A percentile compares a stretch with the other conserved stretches of the same genome.
Evolutionary conservation across 2,329 filamentous ascomycete species (phyloP).

Genomic region (Fusarium clavum): DNA sequence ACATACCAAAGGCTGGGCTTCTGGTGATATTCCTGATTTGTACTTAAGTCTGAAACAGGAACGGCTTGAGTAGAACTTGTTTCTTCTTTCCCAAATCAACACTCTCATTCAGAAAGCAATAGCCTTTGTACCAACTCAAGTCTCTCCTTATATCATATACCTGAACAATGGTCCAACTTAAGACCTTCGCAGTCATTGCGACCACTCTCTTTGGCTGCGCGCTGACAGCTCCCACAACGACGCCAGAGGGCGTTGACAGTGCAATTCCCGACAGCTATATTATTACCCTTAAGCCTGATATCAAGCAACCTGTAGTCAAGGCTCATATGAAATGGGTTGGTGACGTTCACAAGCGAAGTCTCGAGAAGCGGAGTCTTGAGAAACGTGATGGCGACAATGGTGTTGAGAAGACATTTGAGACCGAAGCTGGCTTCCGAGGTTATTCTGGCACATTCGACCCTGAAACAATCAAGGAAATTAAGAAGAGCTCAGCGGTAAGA

Average conservation of each 20-base stretch:
- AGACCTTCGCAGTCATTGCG: constrained; percentile 42
- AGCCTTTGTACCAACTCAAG: background rate
- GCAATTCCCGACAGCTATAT: constrained; percentile 64
- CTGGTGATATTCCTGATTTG: background rate
- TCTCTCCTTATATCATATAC: constrained; percentile 10
- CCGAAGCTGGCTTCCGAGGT: constrained; percentile 50
- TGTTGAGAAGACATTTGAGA: constrained; percentile 49
- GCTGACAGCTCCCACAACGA: constrained; percentile 31
- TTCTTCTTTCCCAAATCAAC: background rate
- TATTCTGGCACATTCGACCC: constrained; percentile 59
- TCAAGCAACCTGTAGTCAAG: constrained; percentile 57
- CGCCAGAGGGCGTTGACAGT: constrained; percentile 26
- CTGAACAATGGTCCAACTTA: constrained; percentile 47
- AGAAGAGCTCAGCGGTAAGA: constrained; percentile 57
- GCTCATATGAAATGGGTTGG: constrained; percentile 62
- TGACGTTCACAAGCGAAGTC: constrained; percentile 65
- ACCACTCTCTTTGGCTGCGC: constrained; percentile 41
- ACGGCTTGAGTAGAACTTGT: background rate
- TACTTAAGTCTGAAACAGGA: constrained; percentile 26
- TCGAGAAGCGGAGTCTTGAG: constrained; percentile 58
- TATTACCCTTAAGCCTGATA: constrained; percentile 68
- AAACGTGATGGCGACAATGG: constrained; percentile 56
- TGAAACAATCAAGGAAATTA: constrained; percentile 56
- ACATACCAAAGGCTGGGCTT: background rate
- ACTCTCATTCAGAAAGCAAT: constrained; percentile 21